Base-by-base conservation (phyloP, 192 early-diverging fungal species). In the Backusella psychrophila region DNA sequence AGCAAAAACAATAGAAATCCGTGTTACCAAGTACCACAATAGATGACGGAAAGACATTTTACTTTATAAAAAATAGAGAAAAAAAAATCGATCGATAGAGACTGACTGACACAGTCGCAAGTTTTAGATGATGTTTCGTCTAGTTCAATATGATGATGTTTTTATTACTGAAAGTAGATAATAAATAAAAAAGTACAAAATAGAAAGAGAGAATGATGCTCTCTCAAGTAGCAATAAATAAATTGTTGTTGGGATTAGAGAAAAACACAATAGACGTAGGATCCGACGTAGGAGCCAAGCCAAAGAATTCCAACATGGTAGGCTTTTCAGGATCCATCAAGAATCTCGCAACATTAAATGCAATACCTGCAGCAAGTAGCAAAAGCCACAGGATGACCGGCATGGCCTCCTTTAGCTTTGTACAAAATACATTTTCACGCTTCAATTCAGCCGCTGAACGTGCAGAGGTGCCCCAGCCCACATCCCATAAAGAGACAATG, bases 401-500 rank as follows among this genome's bases (percentile, higher is more conserved):
- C 17, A 82, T 52, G 1, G 70, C 39, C 69, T 82, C 74, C 38
- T 82, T 82, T 52, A 81, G 4, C 49, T 77, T 65, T 49, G 15
- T 46, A 63, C 46, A 75, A 8, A 76, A 33, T 0, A 49, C 74
- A 26, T 65, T 67, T 49, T 82, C 77, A n/a, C 49, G 41, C 26
- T 82, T 82, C 12, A 74, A 44, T 66, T 82, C 81, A 0, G 81
- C 41, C 4, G 77, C 77, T 0, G 81, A 78, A 21, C 81, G 56
- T 1, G 77, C 79, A 74, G 85, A 86, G 1, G 89, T 90, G 4
- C 89, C 89, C 89, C 89, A 90, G 34, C 85, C 81, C 19, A 85
- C 86, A 63, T 90, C 89, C 77, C 88, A 89, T 21, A 90, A 72
- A 0, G 88, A 86, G 15, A 89, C 59, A 8, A 89, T 69, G 6